A percentile compares a stretch with the other conserved stretches of the same genome.
phyloP scores from a whole-genome alignment of 2,329 filamentous ascomycete genomes.

The Cadophora sp. region DNA sequence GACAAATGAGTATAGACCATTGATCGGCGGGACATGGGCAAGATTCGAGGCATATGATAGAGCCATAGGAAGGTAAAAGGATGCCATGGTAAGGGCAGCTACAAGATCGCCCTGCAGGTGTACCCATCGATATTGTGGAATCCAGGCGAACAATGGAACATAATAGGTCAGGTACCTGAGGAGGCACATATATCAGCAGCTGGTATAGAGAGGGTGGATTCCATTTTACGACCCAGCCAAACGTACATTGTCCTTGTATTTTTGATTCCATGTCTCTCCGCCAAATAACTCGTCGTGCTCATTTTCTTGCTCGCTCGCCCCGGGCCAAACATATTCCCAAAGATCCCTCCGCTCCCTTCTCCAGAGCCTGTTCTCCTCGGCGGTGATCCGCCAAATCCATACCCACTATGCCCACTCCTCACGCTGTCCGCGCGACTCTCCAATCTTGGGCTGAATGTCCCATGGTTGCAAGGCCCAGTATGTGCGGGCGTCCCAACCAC shows the following conservation, averaged over 20 bases:
- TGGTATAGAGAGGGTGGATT: background rate
- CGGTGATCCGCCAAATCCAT: conserved; percentile 36
- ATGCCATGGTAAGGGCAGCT: conserved; percentile 93
- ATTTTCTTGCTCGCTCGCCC: conserved; percentile 61
- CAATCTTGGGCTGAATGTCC: conserved; percentile 76
- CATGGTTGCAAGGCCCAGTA: conserved; percentile 66
- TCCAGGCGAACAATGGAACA: conserved; percentile 89
- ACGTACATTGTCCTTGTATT: conserved; percentile 76
- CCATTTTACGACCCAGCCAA: conserved; percentile 10
- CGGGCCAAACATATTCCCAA: conserved; percentile 37
- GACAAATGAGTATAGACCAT: conserved; percentile 92
- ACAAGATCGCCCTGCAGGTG: conserved; percentile 88
- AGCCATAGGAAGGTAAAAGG: conserved; percentile 97
- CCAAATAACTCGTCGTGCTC: conserved; percentile 75
- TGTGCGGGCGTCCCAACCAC: conserved; percentile 34
- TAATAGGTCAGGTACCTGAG: conserved; percentile 90
- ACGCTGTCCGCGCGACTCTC: conserved; percentile 44
- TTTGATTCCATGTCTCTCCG: conserved; percentile 75
- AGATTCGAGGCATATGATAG: conserved; percentile 92
- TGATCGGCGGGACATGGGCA: conserved; percentile 89
- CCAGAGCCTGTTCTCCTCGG: conserved; percentile 24
- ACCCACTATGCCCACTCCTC: conserved; percentile 35
- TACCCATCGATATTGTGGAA: conserved; percentile 81
- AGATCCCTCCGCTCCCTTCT: conserved; percentile 33
- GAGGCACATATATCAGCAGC: conserved; percentile 29